Evolutionary conservation across 176 grass and related monocot genomes (phyloP), one percentile per base, ranked within the genome.

Genomic region (Lolium multiflorum): DNA sequence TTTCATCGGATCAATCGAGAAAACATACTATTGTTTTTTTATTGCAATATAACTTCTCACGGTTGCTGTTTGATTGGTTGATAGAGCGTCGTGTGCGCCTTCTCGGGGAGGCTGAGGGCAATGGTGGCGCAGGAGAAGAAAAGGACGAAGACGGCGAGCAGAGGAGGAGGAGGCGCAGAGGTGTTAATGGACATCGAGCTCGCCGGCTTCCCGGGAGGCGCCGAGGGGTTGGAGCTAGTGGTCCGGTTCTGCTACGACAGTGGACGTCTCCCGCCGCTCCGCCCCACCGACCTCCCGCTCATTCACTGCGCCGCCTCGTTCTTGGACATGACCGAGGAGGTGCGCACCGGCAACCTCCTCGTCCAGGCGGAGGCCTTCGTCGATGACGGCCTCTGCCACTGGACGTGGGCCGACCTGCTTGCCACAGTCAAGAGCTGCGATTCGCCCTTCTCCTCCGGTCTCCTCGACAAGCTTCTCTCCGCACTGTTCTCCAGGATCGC

Each of bases 241-340:
- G 86, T 87, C 2, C 79, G 92, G 58, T 99, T 99, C 76, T 99
- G 97, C 87, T 99, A 99, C 89, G 88, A 69, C 76, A 88, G 90
- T 78, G 97, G 94, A 22, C 91, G 84, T 55, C 28, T 99, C 35
- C 81, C 68, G 44, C 82, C 68, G 37, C 79, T 99, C 62, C 83
- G 84, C 41, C 92, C 97, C 1, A 84, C 89, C 78, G 92, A 90
- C 28, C 85, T 96, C 71, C 89, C 85, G 15, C 65, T 94, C 28
- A 67, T 98, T 64, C 92, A 92, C 77, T 90, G 89, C 71, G 87
- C 88, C 17, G 97, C 97, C 44, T 24, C 89, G 68, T 89, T 88
- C 62, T 51, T 98, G 72, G 94, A 96, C 77, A 98, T 98, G 97
- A 92, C 90, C 2, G 97, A 98, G 82, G 92, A 94, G 51, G 69